phyloP scores from a whole-genome alignment of 1,284 basidiomycete species.

The Tilletia indica region DNA sequence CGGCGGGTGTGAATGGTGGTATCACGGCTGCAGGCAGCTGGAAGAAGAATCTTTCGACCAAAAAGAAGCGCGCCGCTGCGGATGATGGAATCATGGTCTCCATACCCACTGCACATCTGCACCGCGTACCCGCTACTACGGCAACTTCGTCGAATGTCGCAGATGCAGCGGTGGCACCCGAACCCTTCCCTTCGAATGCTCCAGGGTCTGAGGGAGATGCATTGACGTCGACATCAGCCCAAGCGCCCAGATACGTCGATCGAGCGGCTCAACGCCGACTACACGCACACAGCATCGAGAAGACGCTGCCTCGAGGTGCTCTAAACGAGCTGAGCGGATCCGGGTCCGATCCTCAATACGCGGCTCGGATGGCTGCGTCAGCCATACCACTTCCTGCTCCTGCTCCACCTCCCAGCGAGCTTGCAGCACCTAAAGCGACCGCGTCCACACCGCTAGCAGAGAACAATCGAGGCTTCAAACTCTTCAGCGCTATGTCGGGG shows the following conservation, averaged over 20 bases:
- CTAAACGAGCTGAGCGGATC: background rate
- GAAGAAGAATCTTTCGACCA: slow-evolving; percentile 12
- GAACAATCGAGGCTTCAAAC: slow-evolving; percentile 15
- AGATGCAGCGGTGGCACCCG: background rate
- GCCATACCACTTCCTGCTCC: background rate
- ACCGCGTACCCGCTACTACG: background rate
- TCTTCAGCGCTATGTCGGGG: slow-evolving; percentile 9
- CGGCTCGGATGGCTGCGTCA: background rate
- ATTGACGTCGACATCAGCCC: background rate
- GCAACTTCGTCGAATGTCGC: background rate
- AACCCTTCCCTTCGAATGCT: background rate
- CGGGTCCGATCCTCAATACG: background rate
- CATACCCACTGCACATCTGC: slow-evolving; percentile 7
- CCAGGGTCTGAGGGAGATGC: background rate
- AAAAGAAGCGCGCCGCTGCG: slow-evolving; percentile 11
- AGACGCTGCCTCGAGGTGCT: slow-evolving; percentile 7
- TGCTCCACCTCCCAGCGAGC: background rate
- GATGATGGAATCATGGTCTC: slow-evolving; percentile 13
- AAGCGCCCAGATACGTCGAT: background rate
- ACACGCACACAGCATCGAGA: slow-evolving; percentile 11
- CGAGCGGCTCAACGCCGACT: slow-evolving; percentile 4
- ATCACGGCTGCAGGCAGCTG: background rate
- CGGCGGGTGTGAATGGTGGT: background rate
- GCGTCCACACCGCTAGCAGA: slow-evolving; percentile 1
- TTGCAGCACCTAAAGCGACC: background rate